Percentiles rank a stretch among this genome's conserved stretches.
These are phyloP conservation scores for Podospora appendiculata DNA, from an alignment of 495 filamentous ascomycete species.

Conservation along the genomic window DNA sequence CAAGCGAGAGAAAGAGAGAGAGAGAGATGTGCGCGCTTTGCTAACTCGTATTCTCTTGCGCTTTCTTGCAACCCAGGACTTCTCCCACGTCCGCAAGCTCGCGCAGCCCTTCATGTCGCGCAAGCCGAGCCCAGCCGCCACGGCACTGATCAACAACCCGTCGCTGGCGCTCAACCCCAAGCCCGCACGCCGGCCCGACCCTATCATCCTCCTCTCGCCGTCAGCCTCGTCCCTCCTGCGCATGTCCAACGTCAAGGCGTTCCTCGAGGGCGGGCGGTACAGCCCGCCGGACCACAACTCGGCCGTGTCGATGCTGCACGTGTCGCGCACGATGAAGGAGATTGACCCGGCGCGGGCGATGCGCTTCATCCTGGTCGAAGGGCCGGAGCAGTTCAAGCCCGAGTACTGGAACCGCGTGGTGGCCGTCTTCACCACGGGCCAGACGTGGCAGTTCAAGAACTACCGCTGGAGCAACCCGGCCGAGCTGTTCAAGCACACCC, in stretches of 20 bases:
- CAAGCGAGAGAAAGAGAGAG: not conserved
- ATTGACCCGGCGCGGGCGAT: slow-evolving; percentile 65
- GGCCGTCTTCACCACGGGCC: slow-evolving; percentile 95
- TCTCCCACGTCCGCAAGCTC: slow-evolving; percentile 85
- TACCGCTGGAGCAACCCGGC: slow-evolving; percentile 91
- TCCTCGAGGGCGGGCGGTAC: slow-evolving; percentile 82
- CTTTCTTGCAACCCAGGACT: slow-evolving; percentile 83
- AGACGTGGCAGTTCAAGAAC: slow-evolving; percentile 96
- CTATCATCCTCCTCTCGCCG: slow-evolving; percentile 97
- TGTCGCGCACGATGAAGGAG: slow-evolving; percentile 68
- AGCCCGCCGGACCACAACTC: slow-evolving; percentile 63
- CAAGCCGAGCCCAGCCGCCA: slow-evolving; percentile 30
- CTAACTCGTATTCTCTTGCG: no score
- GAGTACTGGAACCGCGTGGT: slow-evolving; percentile 97
- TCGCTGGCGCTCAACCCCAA: slow-evolving; percentile 41
- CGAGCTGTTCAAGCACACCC: slow-evolving; percentile 81
- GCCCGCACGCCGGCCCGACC: slow-evolving; percentile 60
- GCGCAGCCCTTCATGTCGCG: slow-evolving; percentile 72
- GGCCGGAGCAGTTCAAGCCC: slow-evolving; percentile 87
- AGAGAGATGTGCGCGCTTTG: no score
- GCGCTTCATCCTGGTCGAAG: slow-evolving; percentile 92
- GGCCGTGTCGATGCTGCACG: slow-evolving; percentile 71
- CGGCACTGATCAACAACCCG: slow-evolving; percentile 27
- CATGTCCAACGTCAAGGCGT: slow-evolving; percentile 93
- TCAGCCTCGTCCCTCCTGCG: slow-evolving; percentile 95